phyloP scores from a whole-genome alignment of 73 alveolate genomes.

The Stentor coeruleus region DNA sequence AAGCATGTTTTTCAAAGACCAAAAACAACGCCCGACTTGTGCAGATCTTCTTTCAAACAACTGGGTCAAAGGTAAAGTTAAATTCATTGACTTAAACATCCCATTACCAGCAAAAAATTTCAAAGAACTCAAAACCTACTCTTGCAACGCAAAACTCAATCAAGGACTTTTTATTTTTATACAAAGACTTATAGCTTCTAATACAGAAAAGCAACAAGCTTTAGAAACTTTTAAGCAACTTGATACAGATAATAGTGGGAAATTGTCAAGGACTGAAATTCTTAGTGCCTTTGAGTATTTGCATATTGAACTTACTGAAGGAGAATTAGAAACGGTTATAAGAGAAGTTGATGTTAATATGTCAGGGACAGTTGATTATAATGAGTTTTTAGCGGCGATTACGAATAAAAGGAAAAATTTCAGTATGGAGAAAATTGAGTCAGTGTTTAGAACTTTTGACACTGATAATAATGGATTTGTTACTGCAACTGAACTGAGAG shows the following conservation, averaged over 20 bases:
- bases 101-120: not conserved
- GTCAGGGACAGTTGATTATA: conserved; percentile 45
- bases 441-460: conserved; percentile 40
- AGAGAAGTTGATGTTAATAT: conserved; percentile 36
- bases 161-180: conserved; percentile 1
- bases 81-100: not conserved
- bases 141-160: not conserved
- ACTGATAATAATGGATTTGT: conserved; percentile 42
- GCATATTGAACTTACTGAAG: conserved; percentile 33
- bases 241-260: conserved; percentile 48
- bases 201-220: not conserved
- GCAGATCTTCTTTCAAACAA: not conserved
- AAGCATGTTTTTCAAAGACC: not conserved
- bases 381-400: conserved; percentile 44
- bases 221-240: conserved; percentile 30
- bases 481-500: conserved; percentile 37
- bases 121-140: not conserved
- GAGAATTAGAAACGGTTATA: conserved; percentile 41
- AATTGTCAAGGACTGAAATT: conserved; percentile 44
- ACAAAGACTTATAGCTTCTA: not conserved
- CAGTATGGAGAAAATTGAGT: conserved; percentile 31
- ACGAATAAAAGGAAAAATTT: conserved; percentile 32
- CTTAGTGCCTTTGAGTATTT: conserved; percentile 13
- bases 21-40: not conserved
- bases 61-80: not conserved